These are phyloP conservation scores for Elongisporangium prolatum DNA, from an alignment of 352 stramenopile species.

Conservation along the genomic window DNA sequence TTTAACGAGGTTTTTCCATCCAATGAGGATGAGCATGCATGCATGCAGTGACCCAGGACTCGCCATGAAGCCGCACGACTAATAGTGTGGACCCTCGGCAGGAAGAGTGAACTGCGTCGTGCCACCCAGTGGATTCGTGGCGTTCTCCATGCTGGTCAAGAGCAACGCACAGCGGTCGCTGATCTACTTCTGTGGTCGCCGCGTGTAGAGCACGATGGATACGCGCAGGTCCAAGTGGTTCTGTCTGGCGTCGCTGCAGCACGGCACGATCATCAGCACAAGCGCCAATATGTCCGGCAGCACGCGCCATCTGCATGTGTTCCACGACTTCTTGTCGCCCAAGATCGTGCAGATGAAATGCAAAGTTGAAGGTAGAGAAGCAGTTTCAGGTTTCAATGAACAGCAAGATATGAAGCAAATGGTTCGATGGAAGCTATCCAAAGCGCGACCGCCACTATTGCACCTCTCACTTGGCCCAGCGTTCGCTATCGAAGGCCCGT, in stretches of 20 bases:
- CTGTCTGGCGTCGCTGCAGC: constrained; percentile 16
- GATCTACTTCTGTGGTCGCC: constrained; percentile 20
- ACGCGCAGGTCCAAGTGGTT: constrained; percentile 17
- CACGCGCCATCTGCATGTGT: constrained; percentile 19
- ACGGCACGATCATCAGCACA: constrained; percentile 19
- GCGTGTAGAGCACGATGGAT: constrained; percentile 5
- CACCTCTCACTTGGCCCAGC: constrained; percentile 6
- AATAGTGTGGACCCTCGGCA: not conserved
- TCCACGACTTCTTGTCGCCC: constrained; percentile 18
- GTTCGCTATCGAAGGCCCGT: not conserved
- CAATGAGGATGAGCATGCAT: not conserved
- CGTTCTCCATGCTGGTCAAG: constrained; percentile 15
- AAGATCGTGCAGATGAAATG: constrained; percentile 14
- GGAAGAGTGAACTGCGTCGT: constrained; percentile 8
- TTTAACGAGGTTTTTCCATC: not conserved
- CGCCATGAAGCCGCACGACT: not conserved
- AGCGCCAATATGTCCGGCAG: constrained; percentile 18
- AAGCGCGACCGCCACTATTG: constrained; percentile 3
- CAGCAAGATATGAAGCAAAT: not conserved
- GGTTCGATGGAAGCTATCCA: constrained; percentile 1
- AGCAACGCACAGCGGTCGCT: constrained; percentile 21
- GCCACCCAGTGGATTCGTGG: constrained; percentile 10
- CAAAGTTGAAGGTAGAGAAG: no score
- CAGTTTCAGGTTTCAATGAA: constrained; percentile 1
- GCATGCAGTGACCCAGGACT: not conserved